phyloP scores from a whole-genome alignment of 1,284 basidiomycete species.

The Wallemia ichthyophaga region DNA sequence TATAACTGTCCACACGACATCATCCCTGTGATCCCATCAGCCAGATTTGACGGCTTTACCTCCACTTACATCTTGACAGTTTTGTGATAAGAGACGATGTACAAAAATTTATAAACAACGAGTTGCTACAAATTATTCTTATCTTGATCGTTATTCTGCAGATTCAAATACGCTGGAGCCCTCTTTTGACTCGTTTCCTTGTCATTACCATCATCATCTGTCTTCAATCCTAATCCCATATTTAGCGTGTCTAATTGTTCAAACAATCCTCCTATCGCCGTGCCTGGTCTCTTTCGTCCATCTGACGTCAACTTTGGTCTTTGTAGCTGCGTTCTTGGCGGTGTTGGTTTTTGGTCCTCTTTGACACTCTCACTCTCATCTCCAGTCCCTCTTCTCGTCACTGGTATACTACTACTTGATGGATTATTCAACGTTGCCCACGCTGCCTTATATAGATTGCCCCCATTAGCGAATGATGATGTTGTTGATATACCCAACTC shows the following conservation, averaged over 20 bases:
- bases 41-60: no score
- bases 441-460: not conserved
- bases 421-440: not conserved
- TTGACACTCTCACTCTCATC: no score
- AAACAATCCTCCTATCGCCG: not conserved
- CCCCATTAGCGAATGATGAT: not conserved
- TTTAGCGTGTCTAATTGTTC: not conserved
- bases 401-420: not conserved
- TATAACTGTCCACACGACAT: constrained; percentile 82
- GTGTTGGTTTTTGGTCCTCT: not conserved
- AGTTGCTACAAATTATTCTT: no score
- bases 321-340: not conserved
- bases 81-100: not conserved
- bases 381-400: no score
- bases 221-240: not conserved
- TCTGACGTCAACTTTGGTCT: not conserved
- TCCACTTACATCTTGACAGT: not conserved
- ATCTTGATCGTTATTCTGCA: not conserved
- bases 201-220: not conserved
- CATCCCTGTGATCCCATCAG: no score
- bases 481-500: not conserved
- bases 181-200: not conserved
- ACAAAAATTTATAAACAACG: not conserved
- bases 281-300: not conserved
- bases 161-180: not conserved